phyloP scores from a whole-genome alignment of 129 eudicot species.

The Ambrosia artemisiifolia region DNA sequence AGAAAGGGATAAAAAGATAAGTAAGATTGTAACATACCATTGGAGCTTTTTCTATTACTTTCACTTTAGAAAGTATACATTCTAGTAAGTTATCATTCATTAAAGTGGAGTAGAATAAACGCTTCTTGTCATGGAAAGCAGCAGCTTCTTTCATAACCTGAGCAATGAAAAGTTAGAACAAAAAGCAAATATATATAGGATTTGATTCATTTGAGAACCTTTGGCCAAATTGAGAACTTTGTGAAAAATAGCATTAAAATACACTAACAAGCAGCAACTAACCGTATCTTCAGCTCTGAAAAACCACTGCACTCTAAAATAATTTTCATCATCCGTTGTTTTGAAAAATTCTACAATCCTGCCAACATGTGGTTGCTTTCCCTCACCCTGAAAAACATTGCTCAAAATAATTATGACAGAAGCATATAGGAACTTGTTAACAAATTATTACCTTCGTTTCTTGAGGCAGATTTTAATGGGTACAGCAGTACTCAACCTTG shows the following conservation, averaged over 20 bases:
- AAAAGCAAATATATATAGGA: background rate
- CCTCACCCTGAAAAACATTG: slow-evolving; percentile 72
- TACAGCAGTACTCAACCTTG: slow-evolving; percentile 2
- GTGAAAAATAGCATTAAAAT: slow-evolving; percentile 5
- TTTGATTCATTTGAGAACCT: no score
- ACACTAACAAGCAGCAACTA: slow-evolving; percentile 22
- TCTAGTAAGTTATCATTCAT: slow-evolving; percentile 82
- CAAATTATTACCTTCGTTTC: background rate
- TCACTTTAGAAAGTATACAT: slow-evolving; percentile 79
- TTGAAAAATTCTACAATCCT: slow-evolving; percentile 80
- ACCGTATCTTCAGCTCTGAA: slow-evolving; percentile 90
- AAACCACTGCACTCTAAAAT: slow-evolving; percentile 93
- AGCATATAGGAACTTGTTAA: slow-evolving; percentile 6
- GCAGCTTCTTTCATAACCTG: slow-evolving; percentile 77
- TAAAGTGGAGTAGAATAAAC: slow-evolving; percentile 69
- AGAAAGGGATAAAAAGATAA: background rate
- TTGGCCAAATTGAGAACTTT: no score
- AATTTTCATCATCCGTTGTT: slow-evolving; percentile 65
- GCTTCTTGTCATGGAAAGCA: slow-evolving; percentile 68
- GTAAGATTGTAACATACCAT: slow-evolving; percentile 44
- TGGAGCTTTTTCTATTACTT: slow-evolving; percentile 42
- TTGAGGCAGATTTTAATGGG: slow-evolving; percentile 10
- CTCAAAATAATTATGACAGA: slow-evolving; percentile 27
- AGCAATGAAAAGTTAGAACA: slow-evolving; percentile 20
- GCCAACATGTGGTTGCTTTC: slow-evolving; percentile 63